Conservation (phyloP, 768 basidiomycete genomes). For the Piloderma croceum region DNA sequence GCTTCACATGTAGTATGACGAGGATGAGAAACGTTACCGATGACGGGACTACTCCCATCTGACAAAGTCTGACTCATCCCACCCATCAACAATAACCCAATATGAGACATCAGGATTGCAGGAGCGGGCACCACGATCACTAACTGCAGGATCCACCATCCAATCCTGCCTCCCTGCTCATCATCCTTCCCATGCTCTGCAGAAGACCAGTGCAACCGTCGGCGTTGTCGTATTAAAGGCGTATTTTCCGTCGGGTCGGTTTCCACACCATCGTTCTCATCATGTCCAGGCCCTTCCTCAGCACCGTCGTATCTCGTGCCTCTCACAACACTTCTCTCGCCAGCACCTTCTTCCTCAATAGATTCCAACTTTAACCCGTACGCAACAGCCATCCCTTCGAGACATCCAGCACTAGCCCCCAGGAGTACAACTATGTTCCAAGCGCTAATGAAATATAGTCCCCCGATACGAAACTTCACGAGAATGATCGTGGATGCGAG, state of each 20-base stretch:
- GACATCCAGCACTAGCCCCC: conserved; percentile 32
- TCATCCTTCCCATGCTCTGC: conserved; percentile 1
- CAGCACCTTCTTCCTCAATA: conserved; percentile 4
- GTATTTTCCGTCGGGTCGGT: conserved; percentile 50
- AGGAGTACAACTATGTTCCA: conserved; percentile 47
- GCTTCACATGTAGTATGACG: too few relatives aligned
- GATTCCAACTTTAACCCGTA: conserved; percentile 6
- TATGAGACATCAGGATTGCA: conserved; percentile 47
- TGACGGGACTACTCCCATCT: conserved; percentile 50
- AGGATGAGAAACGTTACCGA: too few relatives aligned
- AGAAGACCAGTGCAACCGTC: too few relatives aligned
- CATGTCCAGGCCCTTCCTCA: conserved; percentile 13
- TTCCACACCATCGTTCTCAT: conserved; percentile 20
- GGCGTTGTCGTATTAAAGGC: conserved; percentile 39
- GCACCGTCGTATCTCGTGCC: conserved; percentile 24
- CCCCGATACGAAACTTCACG: conserved; percentile 38
- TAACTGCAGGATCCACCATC: conserved; percentile 59
- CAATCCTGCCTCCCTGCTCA: conserved; percentile 19
- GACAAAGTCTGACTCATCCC: conserved; percentile 52
- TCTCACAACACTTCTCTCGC: conserved; percentile 10
- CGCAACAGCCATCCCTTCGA: conserved; percentile 29
- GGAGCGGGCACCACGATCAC: conserved; percentile 49
- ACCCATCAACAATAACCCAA: conserved; percentile 40
- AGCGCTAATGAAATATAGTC: conserved; percentile 50
- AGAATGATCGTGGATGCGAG: conserved; percentile 44